These are phyloP conservation scores for Lobosporangium transversale DNA, from an alignment of 192 early-diverging fungal species.

Conservation along the genomic window DNA sequence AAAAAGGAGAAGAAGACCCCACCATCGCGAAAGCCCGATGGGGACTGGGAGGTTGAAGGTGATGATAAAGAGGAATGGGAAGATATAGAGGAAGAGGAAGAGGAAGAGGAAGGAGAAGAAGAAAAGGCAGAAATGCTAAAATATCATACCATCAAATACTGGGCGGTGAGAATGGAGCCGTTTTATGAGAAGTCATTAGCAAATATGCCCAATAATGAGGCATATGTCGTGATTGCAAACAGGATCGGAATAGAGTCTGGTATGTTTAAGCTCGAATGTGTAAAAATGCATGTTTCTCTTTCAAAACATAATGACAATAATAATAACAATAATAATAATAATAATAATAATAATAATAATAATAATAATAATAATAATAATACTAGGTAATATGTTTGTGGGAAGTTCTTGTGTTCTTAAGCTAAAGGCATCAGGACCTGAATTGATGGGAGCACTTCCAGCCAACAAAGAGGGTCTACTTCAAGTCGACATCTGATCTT, in stretches of 20 bases:
- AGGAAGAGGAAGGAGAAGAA: constrained; percentile 17
- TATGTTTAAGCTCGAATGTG: not conserved
- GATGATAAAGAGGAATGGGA: constrained; percentile 1
- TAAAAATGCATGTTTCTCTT: not conserved
- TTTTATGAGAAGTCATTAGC: constrained; percentile 1
- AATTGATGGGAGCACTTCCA: constrained; percentile 17
- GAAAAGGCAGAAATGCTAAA: not conserved
- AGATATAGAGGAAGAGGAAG: constrained; percentile 21
- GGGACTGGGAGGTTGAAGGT: not conserved
- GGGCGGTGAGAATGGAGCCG: constrained; percentile 36
- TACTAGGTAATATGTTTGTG: constrained; percentile 30
- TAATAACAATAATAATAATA: no score
- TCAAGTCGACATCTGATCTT: constrained; percentile 9
- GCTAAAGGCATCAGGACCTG: constrained; percentile 13
- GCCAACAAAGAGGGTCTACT: constrained; percentile 30
- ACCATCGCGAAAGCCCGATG: not conserved
- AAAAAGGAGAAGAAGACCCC: constrained; percentile 22
- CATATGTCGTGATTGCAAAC: constrained; percentile 27
- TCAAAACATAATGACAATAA: no score
- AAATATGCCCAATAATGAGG: not conserved
- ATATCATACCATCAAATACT: constrained; percentile 35
- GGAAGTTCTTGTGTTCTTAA: constrained; percentile 42
- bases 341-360: no score
- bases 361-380: no score
- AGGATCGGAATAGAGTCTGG: constrained; percentile 25